These are phyloP conservation scores for Avena atlantica DNA, from an alignment of 176 grass and related monocot species.

Conservation along the genomic window DNA sequence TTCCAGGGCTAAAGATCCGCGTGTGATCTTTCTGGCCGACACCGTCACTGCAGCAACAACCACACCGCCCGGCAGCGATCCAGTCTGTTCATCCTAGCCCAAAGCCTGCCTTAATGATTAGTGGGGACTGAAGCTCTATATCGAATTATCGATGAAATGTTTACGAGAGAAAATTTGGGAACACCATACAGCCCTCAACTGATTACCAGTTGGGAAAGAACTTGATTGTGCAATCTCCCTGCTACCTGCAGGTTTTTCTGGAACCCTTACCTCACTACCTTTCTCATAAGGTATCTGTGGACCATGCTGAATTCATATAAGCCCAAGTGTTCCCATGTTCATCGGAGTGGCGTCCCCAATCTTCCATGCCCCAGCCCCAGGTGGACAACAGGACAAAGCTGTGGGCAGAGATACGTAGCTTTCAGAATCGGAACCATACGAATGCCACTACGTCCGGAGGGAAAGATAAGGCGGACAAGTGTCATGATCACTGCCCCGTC, in stretches of 20 bases:
- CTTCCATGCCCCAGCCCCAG: neutral
- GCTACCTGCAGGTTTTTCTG: constrained; percentile 9
- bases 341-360: constrained; percentile 7
- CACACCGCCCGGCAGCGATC: neutral
- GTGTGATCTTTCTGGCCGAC: neutral
- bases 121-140: neutral
- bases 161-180: too few relatives aligned
- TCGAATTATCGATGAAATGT: neutral
- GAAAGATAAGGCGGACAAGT: constrained; percentile 14
- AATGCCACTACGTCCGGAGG: neutral
- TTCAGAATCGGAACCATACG: neutral
- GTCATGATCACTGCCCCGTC: constrained; percentile 24
- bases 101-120: constrained; percentile 8
- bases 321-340: neutral
- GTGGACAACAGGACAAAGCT: constrained; percentile 4
- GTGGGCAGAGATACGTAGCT: constrained; percentile 25
- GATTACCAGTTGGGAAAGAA: neutral
- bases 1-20: neutral
- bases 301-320: constrained; percentile 14
- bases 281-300: neutral
- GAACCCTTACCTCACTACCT: neutral
- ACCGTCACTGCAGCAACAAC: neutral
- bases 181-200: too few relatives aligned
- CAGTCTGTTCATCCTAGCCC: neutral
- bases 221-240: neutral